Conservation (phyloP, 139 green algal species). For the Coelastrella sp. region DNA sequence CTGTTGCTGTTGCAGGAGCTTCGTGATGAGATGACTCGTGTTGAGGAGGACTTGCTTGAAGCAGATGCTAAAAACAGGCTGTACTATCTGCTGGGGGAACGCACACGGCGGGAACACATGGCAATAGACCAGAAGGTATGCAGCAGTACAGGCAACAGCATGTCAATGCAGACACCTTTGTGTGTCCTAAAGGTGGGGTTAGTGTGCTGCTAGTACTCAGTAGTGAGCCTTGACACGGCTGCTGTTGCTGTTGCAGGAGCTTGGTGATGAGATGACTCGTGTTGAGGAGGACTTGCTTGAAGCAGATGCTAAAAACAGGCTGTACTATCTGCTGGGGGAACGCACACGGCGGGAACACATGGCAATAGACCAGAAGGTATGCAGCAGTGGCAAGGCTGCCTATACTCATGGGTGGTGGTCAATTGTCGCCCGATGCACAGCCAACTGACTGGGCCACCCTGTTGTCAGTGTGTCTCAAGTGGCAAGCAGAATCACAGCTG, state of each 20-base stretch:
- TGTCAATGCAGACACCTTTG: too few species aligned
- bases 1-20: constrained; percentile 38
- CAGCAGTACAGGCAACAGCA: too few species aligned
- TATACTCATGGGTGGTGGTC: too few species aligned
- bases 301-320: constrained; percentile 87
- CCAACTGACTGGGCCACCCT: too few species aligned
- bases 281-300: constrained; percentile 85
- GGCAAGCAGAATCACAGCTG: too few species aligned
- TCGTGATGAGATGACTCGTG: constrained; percentile 72
- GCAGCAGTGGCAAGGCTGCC: not conserved
- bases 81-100: constrained; percentile 86
- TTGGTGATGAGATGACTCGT: constrained; percentile 74
- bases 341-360: constrained; percentile 86
- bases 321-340: constrained; percentile 88
- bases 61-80: constrained; percentile 90
- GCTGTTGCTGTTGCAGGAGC: not conserved
- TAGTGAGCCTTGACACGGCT: not conserved
- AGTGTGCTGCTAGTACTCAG: not conserved
- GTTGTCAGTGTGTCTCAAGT: too few species aligned
- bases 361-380: constrained; percentile 79
- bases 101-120: constrained; percentile 85
- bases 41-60: constrained; percentile 85
- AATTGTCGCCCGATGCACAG: too few species aligned
- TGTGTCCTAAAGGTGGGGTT: too few species aligned
- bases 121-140: constrained; percentile 80